phyloP scores from a whole-genome alignment of 1,284 basidiomycete species.

The Pholiota adiposa region DNA sequence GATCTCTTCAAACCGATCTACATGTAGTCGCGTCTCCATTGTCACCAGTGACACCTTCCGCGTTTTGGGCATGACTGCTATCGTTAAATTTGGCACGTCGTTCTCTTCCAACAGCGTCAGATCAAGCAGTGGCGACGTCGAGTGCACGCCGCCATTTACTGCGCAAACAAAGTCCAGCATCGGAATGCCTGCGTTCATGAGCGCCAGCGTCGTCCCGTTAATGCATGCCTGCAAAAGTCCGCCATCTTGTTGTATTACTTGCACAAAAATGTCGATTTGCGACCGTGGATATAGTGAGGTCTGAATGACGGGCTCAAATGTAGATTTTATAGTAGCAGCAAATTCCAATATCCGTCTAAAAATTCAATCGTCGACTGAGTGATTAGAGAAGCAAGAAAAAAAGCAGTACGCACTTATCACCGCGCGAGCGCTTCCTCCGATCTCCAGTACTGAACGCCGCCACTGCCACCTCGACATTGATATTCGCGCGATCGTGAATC shows the following conservation, averaged over 20 bases:
- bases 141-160: conserved; percentile 80
- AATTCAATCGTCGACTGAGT: neutral
- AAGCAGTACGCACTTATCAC: conserved; percentile 79
- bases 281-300: conserved; percentile 91
- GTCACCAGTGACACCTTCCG: conserved; percentile 86
- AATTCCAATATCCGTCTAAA: conserved; percentile 88
- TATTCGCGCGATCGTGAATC: conserved; percentile 80
- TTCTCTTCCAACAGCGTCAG: conserved; percentile 89
- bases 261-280: conserved; percentile 92
- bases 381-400: neutral
- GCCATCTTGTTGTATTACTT: conserved; percentile 93
- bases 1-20: conserved; percentile 92
- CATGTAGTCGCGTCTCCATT: conserved; percentile 94
- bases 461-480: conserved; percentile 86
- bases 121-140: conserved; percentile 82
- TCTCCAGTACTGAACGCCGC: conserved; percentile 88
- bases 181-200: conserved; percentile 90
- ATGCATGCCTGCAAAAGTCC: conserved; percentile 92
- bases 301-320: conserved; percentile 95
- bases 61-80: conserved; percentile 87
- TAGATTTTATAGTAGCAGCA: conserved; percentile 85
- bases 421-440: conserved; percentile 73
- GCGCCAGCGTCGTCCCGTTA: conserved; percentile 92
- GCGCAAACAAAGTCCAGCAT: conserved; percentile 91
- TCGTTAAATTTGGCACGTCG: conserved; percentile 86